phyloP scores from a whole-genome alignment of 768 basidiomycete genomes.

The Tricholoma furcatifolium region DNA sequence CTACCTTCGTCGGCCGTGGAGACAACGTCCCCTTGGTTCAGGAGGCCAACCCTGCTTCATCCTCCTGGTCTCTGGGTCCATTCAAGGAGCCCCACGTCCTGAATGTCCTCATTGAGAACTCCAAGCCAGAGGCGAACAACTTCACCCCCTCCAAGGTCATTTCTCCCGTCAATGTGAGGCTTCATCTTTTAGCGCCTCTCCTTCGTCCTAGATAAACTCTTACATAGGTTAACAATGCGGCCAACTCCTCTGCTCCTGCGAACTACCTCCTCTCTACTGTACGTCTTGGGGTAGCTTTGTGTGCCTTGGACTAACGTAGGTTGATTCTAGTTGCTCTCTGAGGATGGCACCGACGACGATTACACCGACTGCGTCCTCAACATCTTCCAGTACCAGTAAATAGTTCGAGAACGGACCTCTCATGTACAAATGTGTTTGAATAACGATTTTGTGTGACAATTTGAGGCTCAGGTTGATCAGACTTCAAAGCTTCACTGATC shows the following conservation, averaged over 20 bases:
- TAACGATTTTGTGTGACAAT: too few species aligned
- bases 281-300: not conserved
- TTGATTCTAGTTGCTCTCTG: constrained; percentile 6
- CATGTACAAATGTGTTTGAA: too few species aligned
- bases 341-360: constrained; percentile 9
- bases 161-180: constrained; percentile 2
- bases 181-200: not conserved
- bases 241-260: not conserved
- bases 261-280: constrained; percentile 6
- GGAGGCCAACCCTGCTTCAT: not conserved
- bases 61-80: constrained; percentile 10
- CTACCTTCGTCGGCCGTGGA: constrained; percentile 6
- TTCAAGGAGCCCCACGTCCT: constrained; percentile 4
- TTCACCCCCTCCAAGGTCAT: constrained; percentile 6
- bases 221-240: not conserved
- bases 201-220: not conserved
- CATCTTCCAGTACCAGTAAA: constrained; percentile 11
- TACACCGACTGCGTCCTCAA: constrained; percentile 12
- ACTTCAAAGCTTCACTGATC: too few species aligned
- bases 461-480: too few species aligned
- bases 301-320: not conserved
- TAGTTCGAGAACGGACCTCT: too few species aligned
- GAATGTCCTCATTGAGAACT: constrained; percentile 2
- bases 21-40: constrained; percentile 1
- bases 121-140: not conserved